Conservation (phyloP, 441 rosid species). For the Kokia cookei region DNA sequence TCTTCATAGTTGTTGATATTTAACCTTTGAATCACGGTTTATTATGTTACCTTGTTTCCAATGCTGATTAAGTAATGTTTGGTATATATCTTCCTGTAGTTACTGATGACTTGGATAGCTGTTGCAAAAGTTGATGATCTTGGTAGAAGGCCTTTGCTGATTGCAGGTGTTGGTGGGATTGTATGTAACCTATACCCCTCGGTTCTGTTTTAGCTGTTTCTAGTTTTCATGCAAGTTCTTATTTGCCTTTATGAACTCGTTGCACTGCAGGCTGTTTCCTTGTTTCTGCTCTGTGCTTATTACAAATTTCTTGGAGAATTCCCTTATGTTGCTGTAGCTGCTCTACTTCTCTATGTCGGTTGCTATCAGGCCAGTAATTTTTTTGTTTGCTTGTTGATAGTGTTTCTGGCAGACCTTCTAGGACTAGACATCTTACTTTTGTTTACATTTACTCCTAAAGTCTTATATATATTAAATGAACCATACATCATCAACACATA, state of each 20-base stretch:
- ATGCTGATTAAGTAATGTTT: background rate
- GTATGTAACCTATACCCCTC: slow-evolving; percentile 38
- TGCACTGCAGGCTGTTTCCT: slow-evolving; percentile 61
- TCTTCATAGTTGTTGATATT: background rate
- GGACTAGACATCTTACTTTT: background rate
- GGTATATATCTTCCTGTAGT: slow-evolving; percentile 30
- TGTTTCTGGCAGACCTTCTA: background rate
- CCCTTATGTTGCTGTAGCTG: slow-evolving; percentile 76
- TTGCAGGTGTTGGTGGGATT: slow-evolving; percentile 89
- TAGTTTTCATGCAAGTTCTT: background rate
- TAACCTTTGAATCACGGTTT: background rate
- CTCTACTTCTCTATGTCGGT: slow-evolving; percentile 91
- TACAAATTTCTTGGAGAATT: slow-evolving; percentile 73
- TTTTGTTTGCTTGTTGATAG: slow-evolving; percentile 10
- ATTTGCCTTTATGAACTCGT: background rate
- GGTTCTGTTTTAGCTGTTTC: background rate
- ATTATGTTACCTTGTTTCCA: slow-evolving; percentile 1
- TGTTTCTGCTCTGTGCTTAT: slow-evolving; percentile 82
- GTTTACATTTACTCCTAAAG: background rate
- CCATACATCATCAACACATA: too few relatives aligned
- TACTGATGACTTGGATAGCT: slow-evolving; percentile 88
- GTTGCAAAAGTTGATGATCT: slow-evolving; percentile 91
- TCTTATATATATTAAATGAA: too few relatives aligned
- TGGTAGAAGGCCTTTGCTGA: slow-evolving; percentile 90
- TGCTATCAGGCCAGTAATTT: slow-evolving; percentile 70